Evolutionary conservation across 2,329 filamentous ascomycete species (phyloP), one percentile per base, ranked within the genome.

Genomic region (Purpureocillium lavendulum): DNA sequence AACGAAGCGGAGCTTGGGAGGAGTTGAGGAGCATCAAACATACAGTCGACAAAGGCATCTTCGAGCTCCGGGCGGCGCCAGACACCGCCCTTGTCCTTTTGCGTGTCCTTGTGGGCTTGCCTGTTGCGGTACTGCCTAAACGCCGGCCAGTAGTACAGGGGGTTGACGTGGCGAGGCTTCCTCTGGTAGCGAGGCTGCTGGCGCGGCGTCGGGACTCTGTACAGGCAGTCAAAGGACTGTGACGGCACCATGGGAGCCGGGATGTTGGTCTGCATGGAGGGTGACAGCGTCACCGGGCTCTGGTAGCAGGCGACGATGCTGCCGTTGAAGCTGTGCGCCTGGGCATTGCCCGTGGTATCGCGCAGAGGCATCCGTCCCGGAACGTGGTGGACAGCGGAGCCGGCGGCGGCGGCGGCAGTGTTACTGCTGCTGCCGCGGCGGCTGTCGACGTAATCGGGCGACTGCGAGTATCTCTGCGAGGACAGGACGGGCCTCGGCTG

Each of bases 21-120:
- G 9, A 5, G 17, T 1, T 10, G 24, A 9, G 10, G 35, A 34
- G 6, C 33, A 42, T 26, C 21, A 30, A 10, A 53, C 71, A 62
- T 60, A 82, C 79, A 76, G 60, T 84, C 79, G 43, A 83, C 70
- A 51, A 84, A 84, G 28, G 77, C 75, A 64, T 76, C 69, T 54
- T 84, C 80, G 8, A 83, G 65, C 47, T 76, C 70, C 3, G 77
- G 67, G 30, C 60, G 57, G 33, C 61, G 56, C 61, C 61, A 65
- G 30, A 39, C 80, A 66, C 80, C 80, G 74, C 57, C 64, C 51
- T 80, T 75, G 47, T 75, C 70, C 49, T 80, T 76, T 42, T 65
- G 61, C 42, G 71, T 69, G 42, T 77, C 74, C 55, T 81, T 80
- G 58, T 79, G 74, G 45, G 69, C 71, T 58, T 82, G 78, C 55